Percentiles rank a stretch among this genome's conserved stretches.
Evolutionary conservation across 805 yeast genomes (phyloP).

Genomic region (Metschnikowia noctiluminum): DNA sequence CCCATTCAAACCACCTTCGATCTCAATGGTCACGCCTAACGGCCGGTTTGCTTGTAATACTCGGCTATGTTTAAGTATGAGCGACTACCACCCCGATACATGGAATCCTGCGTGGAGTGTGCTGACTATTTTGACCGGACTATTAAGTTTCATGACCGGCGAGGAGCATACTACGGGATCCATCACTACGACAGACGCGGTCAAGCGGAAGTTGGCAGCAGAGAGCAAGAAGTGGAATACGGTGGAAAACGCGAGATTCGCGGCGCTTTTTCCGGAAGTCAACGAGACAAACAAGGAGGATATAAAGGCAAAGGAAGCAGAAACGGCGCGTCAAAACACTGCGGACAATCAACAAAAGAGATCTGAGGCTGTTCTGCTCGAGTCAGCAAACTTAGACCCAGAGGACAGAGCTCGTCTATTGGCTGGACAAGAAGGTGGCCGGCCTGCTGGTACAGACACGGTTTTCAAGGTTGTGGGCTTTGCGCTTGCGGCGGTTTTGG

Average conservation of each 20-base stretch:
- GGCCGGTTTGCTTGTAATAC: slow-evolving; percentile 83
- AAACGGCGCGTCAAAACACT: slow-evolving; percentile 10
- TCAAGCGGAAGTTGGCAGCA: slow-evolving; percentile 54
- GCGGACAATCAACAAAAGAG: slow-evolving; percentile 1
- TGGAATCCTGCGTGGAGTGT: slow-evolving; percentile 99
- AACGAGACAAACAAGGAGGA: slow-evolving; percentile 41
- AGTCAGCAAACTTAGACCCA: slow-evolving; percentile 49
- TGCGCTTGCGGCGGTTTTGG: slow-evolving; percentile 30
- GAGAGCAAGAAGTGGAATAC: slow-evolving; percentile 61
- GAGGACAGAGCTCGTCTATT: slow-evolving; percentile 59
- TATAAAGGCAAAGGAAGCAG: slow-evolving; percentile 21
- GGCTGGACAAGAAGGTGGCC: slow-evolving; percentile 13
- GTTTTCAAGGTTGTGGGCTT: slow-evolving; percentile 28
- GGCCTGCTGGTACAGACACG: slow-evolving; percentile 5
- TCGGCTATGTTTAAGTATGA: slow-evolving; percentile 83
- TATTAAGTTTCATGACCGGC: slow-evolving; percentile 89
- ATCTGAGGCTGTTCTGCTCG: slow-evolving; percentile 20
- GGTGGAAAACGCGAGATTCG: slow-evolving; percentile 54
- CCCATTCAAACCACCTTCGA: slow-evolving; percentile 90
- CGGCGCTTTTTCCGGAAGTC: slow-evolving; percentile 66
- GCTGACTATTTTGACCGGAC: slow-evolving; percentile 79
- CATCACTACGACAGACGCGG: slow-evolving; percentile 57
- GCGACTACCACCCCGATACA: slow-evolving; percentile 89
- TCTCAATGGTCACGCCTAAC: slow-evolving; percentile 84
- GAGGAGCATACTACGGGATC: slow-evolving; percentile 84